Evolutionary conservation across 208 protist genomes (phyloP).

Genomic region (Histomonas meleagridis): DNA sequence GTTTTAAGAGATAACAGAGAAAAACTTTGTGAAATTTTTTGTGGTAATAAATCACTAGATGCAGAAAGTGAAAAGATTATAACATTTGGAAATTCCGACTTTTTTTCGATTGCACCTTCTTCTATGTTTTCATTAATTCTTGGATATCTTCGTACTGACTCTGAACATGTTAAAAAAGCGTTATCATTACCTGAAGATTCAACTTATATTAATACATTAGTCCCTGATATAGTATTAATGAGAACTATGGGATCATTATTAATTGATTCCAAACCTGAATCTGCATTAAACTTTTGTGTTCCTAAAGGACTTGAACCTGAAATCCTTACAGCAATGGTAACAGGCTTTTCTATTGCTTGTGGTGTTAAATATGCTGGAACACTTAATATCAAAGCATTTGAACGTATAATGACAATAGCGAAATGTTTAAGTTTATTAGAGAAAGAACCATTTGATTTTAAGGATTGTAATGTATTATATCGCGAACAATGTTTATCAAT

Average conservation of each 20-base stretch:
- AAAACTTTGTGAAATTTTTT: constrained; percentile 6
- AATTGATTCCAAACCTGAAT: not conserved
- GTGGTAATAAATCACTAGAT: not conserved
- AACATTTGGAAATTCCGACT: constrained; percentile 32
- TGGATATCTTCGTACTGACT: not conserved
- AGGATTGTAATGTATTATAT: not conserved
- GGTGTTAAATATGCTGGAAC: constrained; percentile 20
- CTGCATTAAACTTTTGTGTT: constrained; percentile 23
- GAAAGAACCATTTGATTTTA: constrained; percentile 14
- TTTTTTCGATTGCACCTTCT: not conserved
- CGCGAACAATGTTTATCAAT: not conserved
- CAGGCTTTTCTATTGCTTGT: constrained; percentile 16
- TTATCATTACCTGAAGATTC: not conserved
- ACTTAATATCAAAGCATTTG: not conserved
- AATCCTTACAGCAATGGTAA: not conserved
- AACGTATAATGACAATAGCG: not conserved
- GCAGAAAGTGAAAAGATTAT: not conserved
- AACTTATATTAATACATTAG: not conserved
- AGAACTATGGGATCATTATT: not conserved
- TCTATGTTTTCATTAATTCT: not conserved
- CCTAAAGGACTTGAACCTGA: not conserved
- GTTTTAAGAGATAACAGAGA: constrained; percentile 19
- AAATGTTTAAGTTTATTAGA: not conserved
- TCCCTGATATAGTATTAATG: constrained; percentile 9
- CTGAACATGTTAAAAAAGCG: not conserved